These are phyloP conservation scores for Solanum ossicruentum DNA, from an alignment of 257 asterid genomes.

Conservation along the genomic window DNA sequence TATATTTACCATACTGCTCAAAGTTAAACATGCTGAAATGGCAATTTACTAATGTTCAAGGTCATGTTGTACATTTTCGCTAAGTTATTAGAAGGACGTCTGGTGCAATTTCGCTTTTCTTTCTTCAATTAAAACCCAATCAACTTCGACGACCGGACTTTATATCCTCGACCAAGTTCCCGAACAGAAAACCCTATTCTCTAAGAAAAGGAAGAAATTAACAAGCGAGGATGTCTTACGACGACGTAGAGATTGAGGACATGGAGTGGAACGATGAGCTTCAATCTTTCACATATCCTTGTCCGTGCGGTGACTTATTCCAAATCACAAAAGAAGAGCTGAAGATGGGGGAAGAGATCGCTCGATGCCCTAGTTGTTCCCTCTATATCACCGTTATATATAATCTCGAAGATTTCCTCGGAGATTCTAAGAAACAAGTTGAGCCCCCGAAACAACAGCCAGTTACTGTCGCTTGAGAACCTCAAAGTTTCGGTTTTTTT, in stretches of 20 bases:
- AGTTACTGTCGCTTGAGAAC: constrained; percentile 61
- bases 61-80: neutral
- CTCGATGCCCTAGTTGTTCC: constrained; percentile 91
- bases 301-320: constrained; percentile 93
- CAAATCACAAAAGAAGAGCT: constrained; percentile 81
- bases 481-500: neutral
- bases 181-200: neutral
- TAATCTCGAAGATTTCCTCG: constrained; percentile 60
- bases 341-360: constrained; percentile 78
- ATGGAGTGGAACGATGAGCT: constrained; percentile 95
- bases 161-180: neutral
- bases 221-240: constrained; percentile 59
- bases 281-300: constrained; percentile 72
- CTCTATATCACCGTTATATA: constrained; percentile 78
- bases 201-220: neutral
- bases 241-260: constrained; percentile 94
- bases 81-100: neutral
- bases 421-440: constrained; percentile 28
- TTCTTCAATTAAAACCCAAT: neutral
- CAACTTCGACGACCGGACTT: neutral
- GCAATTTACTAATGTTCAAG: neutral
- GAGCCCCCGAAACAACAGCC: constrained; percentile 51
- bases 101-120: neutral
- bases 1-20: no score
- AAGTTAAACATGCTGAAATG: neutral